Percentiles rank a stretch among this genome's conserved stretches.
phyloP scores from a whole-genome alignment of 2,329 filamentous ascomycete genomes.

The Cytospora leucostoma region DNA sequence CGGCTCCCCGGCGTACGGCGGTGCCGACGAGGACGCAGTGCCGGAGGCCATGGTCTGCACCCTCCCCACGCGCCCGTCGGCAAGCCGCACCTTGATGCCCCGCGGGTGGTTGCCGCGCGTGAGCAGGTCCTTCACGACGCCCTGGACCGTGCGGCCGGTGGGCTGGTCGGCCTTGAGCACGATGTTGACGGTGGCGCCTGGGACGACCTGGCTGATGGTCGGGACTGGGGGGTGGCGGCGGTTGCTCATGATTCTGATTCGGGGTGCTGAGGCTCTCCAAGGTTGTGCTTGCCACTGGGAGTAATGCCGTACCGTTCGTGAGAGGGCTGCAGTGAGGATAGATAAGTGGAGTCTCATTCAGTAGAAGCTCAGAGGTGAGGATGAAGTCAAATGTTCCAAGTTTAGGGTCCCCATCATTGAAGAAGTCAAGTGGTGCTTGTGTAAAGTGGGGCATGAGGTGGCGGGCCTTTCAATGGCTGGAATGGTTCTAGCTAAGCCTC shows the following conservation, averaged over 20 bases:
- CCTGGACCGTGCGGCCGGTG: constrained; percentile 70
- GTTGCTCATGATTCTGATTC: background rate
- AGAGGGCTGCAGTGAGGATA: background rate
- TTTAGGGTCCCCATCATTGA: too few species aligned
- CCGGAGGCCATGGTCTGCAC: constrained; percentile 63
- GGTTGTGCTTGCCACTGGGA: background rate
- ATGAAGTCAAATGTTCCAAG: too few species aligned
- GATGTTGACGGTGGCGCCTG: constrained; percentile 68
- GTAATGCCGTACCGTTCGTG: background rate
- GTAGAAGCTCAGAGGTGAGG: too few species aligned
- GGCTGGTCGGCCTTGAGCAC: constrained; percentile 75
- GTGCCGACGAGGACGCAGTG: background rate
- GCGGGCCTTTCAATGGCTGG: too few species aligned
- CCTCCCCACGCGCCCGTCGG: constrained; percentile 70
- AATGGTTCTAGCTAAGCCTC: too few species aligned
- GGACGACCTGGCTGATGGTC: constrained; percentile 53
- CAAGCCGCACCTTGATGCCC: constrained; percentile 76
- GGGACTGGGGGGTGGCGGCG: constrained; percentile 41
- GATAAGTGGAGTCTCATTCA: too few species aligned
- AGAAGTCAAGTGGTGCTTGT: too few species aligned
- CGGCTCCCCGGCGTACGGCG: background rate
- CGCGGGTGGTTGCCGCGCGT: constrained; percentile 74
- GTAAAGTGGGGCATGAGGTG: too few species aligned
- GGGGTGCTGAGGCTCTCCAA: background rate
- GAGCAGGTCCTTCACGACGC: constrained; percentile 66